A percentile compares a stretch with the other conserved stretches of the same genome.
phyloP scores from a whole-genome alignment of 2,329 filamentous ascomycete genomes.

The Exophiala mesophila region DNA sequence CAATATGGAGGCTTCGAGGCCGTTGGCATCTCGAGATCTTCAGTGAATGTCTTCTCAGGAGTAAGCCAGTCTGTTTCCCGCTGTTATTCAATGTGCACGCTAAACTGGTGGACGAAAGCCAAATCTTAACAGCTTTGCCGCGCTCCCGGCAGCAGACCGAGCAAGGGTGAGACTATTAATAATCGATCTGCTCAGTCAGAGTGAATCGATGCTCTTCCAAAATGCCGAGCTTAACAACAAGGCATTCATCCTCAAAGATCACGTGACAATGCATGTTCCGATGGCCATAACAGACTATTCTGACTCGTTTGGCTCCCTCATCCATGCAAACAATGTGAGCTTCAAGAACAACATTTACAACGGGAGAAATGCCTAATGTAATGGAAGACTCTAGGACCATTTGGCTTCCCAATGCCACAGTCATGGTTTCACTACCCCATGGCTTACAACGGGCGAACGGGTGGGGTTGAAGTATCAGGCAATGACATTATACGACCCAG shows the following conservation, averaged over 20 bases:
- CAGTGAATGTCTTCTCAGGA: no score
- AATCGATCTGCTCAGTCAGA: slow-evolving; percentile 1
- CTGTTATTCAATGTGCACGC: no score
- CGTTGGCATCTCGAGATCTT: no score
- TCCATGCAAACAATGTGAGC: slow-evolving; percentile 11
- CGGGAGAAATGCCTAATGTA: no score
- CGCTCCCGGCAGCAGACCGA: background rate
- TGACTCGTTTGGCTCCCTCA: slow-evolving; percentile 9
- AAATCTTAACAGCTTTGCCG: slow-evolving; percentile 3
- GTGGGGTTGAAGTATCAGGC: background rate
- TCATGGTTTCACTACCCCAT: slow-evolving; percentile 7
- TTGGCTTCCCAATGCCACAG: slow-evolving; percentile 4
- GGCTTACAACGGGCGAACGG: slow-evolving; percentile 6
- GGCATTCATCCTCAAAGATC: slow-evolving; percentile 6
- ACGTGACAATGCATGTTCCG: slow-evolving; percentile 5
- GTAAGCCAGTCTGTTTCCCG: no score
- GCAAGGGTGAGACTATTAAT: background rate
- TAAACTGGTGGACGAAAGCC: no score
- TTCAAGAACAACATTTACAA: no score
- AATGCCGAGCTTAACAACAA: slow-evolving; percentile 56
- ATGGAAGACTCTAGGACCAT: no score
- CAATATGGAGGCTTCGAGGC: slow-evolving; percentile 1
- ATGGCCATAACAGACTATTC: slow-evolving; percentile 10
- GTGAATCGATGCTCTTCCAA: slow-evolving; percentile 1
- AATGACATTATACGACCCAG: slow-evolving; percentile 1